Evolutionary conservation across 768 basidiomycete genomes (phyloP).

Genomic region (Paxillus involutus): DNA sequence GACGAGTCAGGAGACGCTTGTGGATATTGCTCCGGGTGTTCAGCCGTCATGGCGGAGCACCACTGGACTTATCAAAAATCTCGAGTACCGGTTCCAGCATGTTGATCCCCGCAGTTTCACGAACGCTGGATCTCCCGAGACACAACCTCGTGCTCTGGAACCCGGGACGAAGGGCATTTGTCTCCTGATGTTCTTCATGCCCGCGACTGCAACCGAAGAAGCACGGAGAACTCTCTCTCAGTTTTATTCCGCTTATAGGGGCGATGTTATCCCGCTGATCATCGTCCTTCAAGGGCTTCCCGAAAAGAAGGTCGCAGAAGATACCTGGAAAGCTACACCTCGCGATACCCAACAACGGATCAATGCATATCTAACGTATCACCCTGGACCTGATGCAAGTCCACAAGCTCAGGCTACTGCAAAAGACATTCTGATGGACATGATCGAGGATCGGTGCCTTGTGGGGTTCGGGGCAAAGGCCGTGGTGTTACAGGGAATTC

Average conservation of each 20-base stretch:
- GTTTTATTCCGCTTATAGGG: constrained; percentile 14
- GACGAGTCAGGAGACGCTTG: constrained; percentile 7
- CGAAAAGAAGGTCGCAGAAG: constrained; percentile 8
- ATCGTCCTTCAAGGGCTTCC: constrained; percentile 13
- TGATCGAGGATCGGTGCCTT: constrained; percentile 11
- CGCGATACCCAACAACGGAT: constrained; percentile 8
- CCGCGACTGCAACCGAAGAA: constrained; percentile 3
- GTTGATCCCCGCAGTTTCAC: constrained; percentile 11
- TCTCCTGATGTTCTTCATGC: constrained; percentile 18
- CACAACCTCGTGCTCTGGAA: background rate
- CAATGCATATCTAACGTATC: constrained; percentile 8
- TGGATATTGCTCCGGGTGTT: constrained; percentile 5
- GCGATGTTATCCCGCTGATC: constrained; percentile 15
- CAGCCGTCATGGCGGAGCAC: constrained; percentile 5
- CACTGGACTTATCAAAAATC: background rate
- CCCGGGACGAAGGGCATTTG: constrained; percentile 2
- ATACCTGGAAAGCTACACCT: constrained; percentile 9
- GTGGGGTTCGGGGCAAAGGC: constrained; percentile 16
- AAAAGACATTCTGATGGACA: constrained; percentile 10
- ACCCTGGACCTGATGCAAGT: constrained; percentile 9
- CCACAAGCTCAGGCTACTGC: constrained; percentile 9
- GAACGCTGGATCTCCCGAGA: background rate
- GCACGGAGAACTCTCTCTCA: constrained; percentile 12
- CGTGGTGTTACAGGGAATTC: constrained; percentile 13
- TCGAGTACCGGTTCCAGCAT: constrained; percentile 14